These are phyloP conservation scores for Rhizopus sp. DNA, from an alignment of 371 early-diverging fungal species.

Conservation along the genomic window DNA sequence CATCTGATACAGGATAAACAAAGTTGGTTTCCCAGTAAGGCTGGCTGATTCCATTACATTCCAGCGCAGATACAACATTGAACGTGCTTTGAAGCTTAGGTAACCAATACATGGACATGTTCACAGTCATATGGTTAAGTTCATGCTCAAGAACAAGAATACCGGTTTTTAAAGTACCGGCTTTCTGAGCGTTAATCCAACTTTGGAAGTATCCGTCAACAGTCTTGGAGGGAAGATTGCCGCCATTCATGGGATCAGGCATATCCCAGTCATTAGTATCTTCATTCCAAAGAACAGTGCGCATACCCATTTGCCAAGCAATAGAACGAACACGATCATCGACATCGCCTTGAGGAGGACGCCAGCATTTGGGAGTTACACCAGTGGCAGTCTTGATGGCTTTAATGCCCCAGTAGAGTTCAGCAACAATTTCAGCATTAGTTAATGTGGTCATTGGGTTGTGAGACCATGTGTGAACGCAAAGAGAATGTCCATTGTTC, in stretches of 20 bases:
- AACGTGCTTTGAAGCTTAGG: slow-evolving; percentile 42
- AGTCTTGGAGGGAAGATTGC: slow-evolving; percentile 24
- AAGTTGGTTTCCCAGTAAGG: slow-evolving; percentile 51
- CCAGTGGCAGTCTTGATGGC: slow-evolving; percentile 59
- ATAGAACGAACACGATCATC: slow-evolving; percentile 57
- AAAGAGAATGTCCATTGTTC: slow-evolving; percentile 44
- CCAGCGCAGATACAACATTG: slow-evolving; percentile 44
- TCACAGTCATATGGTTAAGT: slow-evolving; percentile 46
- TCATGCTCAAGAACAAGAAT: slow-evolving; percentile 56
- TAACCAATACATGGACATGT: slow-evolving; percentile 51
- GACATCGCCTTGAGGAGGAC: slow-evolving; percentile 57
- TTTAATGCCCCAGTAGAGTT: slow-evolving; percentile 52
- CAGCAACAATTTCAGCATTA: slow-evolving; percentile 56
- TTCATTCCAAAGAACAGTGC: slow-evolving; percentile 47
- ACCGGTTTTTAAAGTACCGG: slow-evolving; percentile 35
- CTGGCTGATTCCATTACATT: slow-evolving; percentile 49
- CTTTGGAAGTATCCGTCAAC: slow-evolving; percentile 40
- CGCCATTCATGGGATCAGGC: slow-evolving; percentile 20
- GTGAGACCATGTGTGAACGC: slow-evolving; percentile 63
- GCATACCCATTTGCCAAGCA: slow-evolving; percentile 52
- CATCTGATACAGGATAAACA: slow-evolving; percentile 34
- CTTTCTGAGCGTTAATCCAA: slow-evolving; percentile 42
- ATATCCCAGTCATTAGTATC: slow-evolving; percentile 34
- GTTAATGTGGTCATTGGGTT: slow-evolving; percentile 51
- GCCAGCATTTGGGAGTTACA: slow-evolving; percentile 53